phyloP scores from a whole-genome alignment of 164 flowering plant species.

The Piper longum region DNA sequence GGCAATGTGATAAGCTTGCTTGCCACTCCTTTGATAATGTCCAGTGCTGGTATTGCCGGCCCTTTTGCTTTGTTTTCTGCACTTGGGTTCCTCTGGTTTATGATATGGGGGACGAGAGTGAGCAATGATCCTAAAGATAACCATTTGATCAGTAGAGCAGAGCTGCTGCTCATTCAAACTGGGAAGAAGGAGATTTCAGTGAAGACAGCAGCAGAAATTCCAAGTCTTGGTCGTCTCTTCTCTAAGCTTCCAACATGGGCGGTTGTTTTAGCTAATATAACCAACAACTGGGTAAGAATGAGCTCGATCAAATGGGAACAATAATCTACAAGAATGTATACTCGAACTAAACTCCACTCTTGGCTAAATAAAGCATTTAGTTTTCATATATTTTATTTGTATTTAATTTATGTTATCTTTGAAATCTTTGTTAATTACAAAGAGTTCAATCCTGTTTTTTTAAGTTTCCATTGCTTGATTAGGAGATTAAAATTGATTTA shows the following conservation, averaged over 20 bases:
- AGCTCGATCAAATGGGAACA: too few species aligned
- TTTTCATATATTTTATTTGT: neutral
- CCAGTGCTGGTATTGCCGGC: conserved; percentile 52
- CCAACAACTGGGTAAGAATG: conserved; percentile 79
- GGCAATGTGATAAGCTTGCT: conserved; percentile 76
- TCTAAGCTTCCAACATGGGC: conserved; percentile 89
- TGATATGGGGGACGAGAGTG: conserved; percentile 37
- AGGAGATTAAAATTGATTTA: too few species aligned
- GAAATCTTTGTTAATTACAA: too few species aligned
- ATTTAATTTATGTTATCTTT: neutral
- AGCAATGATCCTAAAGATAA: conserved; percentile 59
- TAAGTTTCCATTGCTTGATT: too few species aligned
- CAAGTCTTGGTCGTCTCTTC: conserved; percentile 37
- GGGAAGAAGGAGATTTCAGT: conserved; percentile 38
- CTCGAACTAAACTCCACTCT: neutral
- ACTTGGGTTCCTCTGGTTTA: conserved; percentile 73
- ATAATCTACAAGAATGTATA: neutral
- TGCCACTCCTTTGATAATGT: conserved; percentile 55
- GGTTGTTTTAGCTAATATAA: conserved; percentile 60
- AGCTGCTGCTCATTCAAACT: conserved; percentile 53
- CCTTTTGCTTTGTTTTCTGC: conserved; percentile 69
- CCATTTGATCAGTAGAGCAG: conserved; percentile 33
- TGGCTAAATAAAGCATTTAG: neutral
- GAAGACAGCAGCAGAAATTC: conserved; percentile 17
- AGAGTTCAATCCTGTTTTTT: too few species aligned